These are phyloP conservation scores for Magnusiomyces clavatus DNA, from an alignment of 1,139 yeast genomes.

Conservation along the genomic window DNA sequence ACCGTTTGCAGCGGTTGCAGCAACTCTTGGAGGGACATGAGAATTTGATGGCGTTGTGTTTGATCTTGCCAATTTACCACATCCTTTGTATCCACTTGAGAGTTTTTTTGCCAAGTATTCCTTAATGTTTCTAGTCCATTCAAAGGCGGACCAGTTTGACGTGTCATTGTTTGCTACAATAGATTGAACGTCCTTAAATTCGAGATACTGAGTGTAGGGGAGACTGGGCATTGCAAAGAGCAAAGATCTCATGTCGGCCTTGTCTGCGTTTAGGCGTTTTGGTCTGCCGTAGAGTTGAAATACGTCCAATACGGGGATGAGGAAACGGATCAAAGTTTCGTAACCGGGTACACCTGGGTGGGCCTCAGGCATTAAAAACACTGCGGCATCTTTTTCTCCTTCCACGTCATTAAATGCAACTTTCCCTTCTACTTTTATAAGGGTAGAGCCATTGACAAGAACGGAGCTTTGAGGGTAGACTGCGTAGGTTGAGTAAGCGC, in stretches of 20 bases:
- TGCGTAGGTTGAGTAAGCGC: conserved; percentile 74
- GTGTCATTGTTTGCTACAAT: conserved; percentile 35
- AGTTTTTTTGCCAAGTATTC: neutral
- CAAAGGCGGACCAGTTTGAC: conserved; percentile 53
- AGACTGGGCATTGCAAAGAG: conserved; percentile 87
- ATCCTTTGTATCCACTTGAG: conserved; percentile 3
- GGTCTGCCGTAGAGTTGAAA: conserved; percentile 92
- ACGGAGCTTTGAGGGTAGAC: conserved; percentile 82
- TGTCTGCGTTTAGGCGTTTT: conserved; percentile 76
- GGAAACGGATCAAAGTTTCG: conserved; percentile 82
- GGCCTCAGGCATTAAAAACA: conserved; percentile 90
- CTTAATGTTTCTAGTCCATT: conserved; percentile 65
- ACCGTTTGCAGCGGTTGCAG: too few relatives aligned
- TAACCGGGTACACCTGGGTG: conserved; percentile 92
- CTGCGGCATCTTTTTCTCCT: conserved; percentile 65
- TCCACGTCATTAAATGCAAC: conserved; percentile 54
- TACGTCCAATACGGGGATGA: conserved; percentile 78
- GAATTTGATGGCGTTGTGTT: neutral
- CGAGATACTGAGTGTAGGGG: conserved; percentile 79
- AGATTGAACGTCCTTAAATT: conserved; percentile 46
- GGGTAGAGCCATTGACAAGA: conserved; percentile 77
- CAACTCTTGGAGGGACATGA: too few relatives aligned
- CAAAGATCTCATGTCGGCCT: conserved; percentile 67
- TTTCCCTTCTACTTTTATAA: conserved; percentile 80
- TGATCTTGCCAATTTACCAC: conserved; percentile 1